These are phyloP conservation scores for Rhizopogon vesiculosus DNA, from an alignment of 768 basidiomycete genomes.

Conservation along the genomic window DNA sequence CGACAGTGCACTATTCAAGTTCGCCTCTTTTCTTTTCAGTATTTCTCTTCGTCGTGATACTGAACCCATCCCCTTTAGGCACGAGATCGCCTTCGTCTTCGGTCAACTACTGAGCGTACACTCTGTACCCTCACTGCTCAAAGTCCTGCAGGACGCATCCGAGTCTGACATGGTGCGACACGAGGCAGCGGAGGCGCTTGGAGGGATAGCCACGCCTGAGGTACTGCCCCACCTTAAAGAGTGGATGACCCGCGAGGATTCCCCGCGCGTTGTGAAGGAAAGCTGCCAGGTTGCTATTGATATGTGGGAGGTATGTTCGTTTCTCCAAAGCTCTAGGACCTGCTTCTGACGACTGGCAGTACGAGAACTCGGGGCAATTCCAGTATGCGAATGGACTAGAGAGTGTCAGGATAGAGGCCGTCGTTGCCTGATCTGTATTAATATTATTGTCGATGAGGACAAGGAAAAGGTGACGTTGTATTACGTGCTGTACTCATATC, in stretches of 20 bases:
- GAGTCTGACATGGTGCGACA: conserved; percentile 98
- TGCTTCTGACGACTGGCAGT: conserved; percentile 32
- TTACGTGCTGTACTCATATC: neutral
- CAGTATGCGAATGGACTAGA: conserved; percentile 65
- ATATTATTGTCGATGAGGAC: neutral
- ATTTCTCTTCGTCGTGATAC: neutral
- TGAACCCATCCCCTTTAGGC: conserved; percentile 43
- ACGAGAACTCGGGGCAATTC: conserved; percentile 78
- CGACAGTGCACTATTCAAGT: conserved; percentile 92
- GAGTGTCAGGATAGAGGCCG: neutral
- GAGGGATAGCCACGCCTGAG: conserved; percentile 93
- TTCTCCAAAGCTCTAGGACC: neutral
- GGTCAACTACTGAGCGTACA: conserved; percentile 90
- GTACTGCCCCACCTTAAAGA: conserved; percentile 83
- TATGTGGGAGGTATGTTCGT: conserved; percentile 82
- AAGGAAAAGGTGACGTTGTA: neutral
- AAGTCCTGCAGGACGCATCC: conserved; percentile 61
- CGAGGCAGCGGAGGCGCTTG: conserved; percentile 96
- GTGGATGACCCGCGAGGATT: conserved; percentile 74
- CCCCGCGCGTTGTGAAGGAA: conserved; percentile 87
- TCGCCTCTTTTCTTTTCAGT: conserved; percentile 17
- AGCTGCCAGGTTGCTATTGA: conserved; percentile 96
- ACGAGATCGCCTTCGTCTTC: conserved; percentile 98
- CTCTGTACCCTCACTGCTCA: conserved; percentile 79
- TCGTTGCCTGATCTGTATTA: neutral